These are phyloP conservation scores for Jaltomata sinuosa DNA, from an alignment of 257 asterid genomes.

Conservation along the genomic window DNA sequence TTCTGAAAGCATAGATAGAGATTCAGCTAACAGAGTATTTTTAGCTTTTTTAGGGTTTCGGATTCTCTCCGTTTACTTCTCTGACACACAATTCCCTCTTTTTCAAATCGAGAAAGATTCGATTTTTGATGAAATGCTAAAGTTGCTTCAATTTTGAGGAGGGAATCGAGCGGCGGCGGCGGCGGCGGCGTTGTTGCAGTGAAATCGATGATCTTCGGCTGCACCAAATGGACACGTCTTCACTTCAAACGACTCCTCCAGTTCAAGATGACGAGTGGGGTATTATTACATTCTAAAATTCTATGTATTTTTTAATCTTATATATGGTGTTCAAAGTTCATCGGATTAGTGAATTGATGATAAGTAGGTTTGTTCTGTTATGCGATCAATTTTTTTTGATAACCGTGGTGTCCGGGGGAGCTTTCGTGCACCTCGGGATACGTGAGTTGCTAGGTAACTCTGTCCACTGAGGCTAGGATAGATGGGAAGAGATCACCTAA, in stretches of 20 bases:
- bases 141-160: background rate
- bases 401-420: too few species aligned
- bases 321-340: background rate
- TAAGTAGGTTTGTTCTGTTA: background rate
- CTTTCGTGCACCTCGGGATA: too few species aligned
- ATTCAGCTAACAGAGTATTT: background rate
- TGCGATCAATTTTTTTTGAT: background rate
- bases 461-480: too few species aligned
- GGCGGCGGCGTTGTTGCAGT: background rate
- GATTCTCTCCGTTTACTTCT: background rate
- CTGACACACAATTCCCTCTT: background rate
- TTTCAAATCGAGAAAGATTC: slow-evolving; percentile 7
- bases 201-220: slow-evolving; percentile 47
- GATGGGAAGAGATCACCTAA: too few species aligned
- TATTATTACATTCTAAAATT: slow-evolving; percentile 1
- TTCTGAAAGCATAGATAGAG: background rate
- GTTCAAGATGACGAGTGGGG: slow-evolving; percentile 59
- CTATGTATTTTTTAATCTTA: background rate
- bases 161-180: background rate
- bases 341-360: background rate
- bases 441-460: too few species aligned
- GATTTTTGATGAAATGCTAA: background rate
- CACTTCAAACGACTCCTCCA: slow-evolving; percentile 36
- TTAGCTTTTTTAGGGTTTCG: background rate
- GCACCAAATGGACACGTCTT: slow-evolving; percentile 43